Evolutionary conservation across 345 rosid genomes (phyloP), one percentile per base, ranked within the genome.

Genomic region (Linum lewisii): DNA sequence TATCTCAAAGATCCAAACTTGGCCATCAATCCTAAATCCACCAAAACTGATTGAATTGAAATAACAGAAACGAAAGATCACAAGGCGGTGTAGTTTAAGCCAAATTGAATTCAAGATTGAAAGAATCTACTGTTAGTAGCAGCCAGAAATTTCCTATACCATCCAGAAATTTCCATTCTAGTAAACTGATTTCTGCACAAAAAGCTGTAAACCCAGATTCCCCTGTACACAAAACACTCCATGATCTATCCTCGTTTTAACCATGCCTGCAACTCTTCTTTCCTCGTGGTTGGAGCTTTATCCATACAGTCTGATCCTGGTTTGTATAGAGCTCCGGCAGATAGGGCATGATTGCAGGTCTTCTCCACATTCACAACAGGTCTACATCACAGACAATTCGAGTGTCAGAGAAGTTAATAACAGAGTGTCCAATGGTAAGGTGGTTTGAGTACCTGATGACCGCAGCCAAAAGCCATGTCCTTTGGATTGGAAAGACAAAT

Each of bases 381-480:
- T 84, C 83, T 91, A 71, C 59, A 29, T 42, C 59, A 50, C 24
- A 63, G n/a, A 56, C 56, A 24, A 9, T 14, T 42, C 18, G 47
- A 42, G 21, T 9, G 32, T 67, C 59, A 25, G 7, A 16, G n/a
- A 19, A 8, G 21, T 10, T 26, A 18, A n/a, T 54, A 51, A 8
- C 21, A 5, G 21, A 47, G 47, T 42, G 16, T 16, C 34, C 34
- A 29, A 26, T 37, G 51, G 19, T 25, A 26, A 54, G n/a, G 6
- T 8, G 32, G 13, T 15, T 21, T 7, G 44, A 44, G 67, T 67
- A 81, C 93, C 88, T 81, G 95, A 70, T 90, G 97, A 16, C 97
- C 93, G 45, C 97, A 87, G 50, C 85, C 87, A 52, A 90, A 87
- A 64, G 95, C 88, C 95, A 85, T 79, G 75, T 82, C 73, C 64